These are phyloP conservation scores for Echium plantagineum DNA, from an alignment of 257 asterid species.

Conservation along the genomic window DNA sequence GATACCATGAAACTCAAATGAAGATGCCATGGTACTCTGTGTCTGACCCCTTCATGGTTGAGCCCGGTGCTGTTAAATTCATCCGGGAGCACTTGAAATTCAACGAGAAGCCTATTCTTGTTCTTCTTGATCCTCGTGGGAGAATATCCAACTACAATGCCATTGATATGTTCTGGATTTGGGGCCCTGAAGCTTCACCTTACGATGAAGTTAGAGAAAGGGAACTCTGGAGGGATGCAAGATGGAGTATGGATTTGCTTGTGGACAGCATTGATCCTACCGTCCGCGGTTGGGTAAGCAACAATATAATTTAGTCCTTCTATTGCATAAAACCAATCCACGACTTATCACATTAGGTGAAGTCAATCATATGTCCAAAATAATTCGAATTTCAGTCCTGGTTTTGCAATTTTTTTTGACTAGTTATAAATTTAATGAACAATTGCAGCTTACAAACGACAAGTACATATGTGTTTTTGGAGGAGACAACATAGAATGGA, in stretches of 20 bases:
- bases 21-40: slow-evolving; percentile 16
- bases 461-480: slow-evolving; percentile 74
- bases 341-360: too few relatives aligned
- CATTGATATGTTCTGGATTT: slow-evolving; percentile 84
- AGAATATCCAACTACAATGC: slow-evolving; percentile 56
- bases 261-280: slow-evolving; percentile 61
- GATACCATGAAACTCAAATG: background rate
- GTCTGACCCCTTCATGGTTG: slow-evolving; percentile 8
- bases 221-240: slow-evolving; percentile 51
- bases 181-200: slow-evolving; percentile 79
- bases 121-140: slow-evolving; percentile 20
- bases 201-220: slow-evolving; percentile 50
- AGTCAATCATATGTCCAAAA: too few relatives aligned
- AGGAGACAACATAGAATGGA: slow-evolving; percentile 87
- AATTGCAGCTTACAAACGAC: slow-evolving; percentile 34
- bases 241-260: slow-evolving; percentile 57
- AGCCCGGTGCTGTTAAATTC: slow-evolving; percentile 3
- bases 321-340: too few relatives aligned
- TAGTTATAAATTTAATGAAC: too few relatives aligned
- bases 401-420: too few relatives aligned
- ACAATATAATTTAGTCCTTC: background rate
- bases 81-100: slow-evolving; percentile 8
- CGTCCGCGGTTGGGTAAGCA: slow-evolving; percentile 50
- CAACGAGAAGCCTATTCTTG: slow-evolving; percentile 9
- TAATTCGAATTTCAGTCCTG: too few relatives aligned